phyloP scores from a whole-genome alignment of 805 yeast genomes.

The Barnettozyma salicaria region DNA sequence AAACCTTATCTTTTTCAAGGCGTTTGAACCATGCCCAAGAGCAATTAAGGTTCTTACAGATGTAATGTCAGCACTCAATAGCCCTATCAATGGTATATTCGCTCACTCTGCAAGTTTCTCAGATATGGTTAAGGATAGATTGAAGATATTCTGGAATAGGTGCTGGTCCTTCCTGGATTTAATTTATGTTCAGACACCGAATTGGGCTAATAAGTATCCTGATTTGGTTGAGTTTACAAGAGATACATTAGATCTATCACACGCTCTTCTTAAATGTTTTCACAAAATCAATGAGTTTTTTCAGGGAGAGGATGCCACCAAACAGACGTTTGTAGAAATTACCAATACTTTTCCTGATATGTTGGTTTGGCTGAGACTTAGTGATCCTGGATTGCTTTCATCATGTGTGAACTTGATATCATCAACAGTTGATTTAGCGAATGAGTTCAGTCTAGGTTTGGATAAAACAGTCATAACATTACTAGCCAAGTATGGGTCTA shows the following conservation, averaged over 20 bases:
- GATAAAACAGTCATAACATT: conserved; percentile 48
- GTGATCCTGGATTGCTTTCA: conserved; percentile 66
- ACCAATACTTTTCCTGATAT: conserved; percentile 61
- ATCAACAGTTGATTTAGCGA: conserved; percentile 59
- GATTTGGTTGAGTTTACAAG: conserved; percentile 76
- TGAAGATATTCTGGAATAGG: conserved; percentile 53
- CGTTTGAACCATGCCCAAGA: conserved; percentile 70
- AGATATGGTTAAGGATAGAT: conserved; percentile 22
- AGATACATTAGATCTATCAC: conserved; percentile 77
- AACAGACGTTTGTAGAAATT: conserved; percentile 44
- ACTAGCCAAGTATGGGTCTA: conserved; percentile 59
- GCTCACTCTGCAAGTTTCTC: conserved; percentile 26
- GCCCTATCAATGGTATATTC: conserved; percentile 59
- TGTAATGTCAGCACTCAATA: conserved; percentile 53
- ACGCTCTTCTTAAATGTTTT: conserved; percentile 58
- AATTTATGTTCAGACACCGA: conserved; percentile 59
- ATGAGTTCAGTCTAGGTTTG: conserved; percentile 44
- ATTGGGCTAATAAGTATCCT: conserved; percentile 66
- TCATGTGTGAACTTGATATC: conserved; percentile 70
- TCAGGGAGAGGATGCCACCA: conserved; percentile 17
- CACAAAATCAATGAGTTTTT: conserved; percentile 36
- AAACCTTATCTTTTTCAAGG: conserved; percentile 39
- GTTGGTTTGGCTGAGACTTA: conserved; percentile 76
- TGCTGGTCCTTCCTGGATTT: conserved; percentile 70
- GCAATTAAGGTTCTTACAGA: conserved; percentile 74